Evolutionary conservation across 371 early-diverging fungal genomes (phyloP), one percentile per base, ranked within the genome.

Genomic region (Mucor piriformis): DNA sequence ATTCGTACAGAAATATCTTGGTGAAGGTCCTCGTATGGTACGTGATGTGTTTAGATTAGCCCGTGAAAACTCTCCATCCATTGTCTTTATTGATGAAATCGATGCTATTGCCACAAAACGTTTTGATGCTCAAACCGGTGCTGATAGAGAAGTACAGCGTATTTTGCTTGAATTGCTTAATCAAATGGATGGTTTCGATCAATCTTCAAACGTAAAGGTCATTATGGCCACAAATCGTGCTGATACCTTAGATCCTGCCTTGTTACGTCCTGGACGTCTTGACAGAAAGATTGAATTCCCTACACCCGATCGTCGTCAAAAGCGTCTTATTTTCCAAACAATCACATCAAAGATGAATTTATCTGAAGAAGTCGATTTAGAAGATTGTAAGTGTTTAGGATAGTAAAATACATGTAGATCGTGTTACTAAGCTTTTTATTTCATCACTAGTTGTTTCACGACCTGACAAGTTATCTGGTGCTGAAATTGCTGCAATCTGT

Each of bases 181-280:
- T 76, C 99, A 99, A 84, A 99, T 99, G 99, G 99, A 99, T 72
- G 99, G 99, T 29, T 99, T 99, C 76, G 99, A 99, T 73, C 98
- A 98, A 79, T 92, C 94, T 6, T 90, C 92, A 21, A 98, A 98
- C 77, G 99, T 99, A 65, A 98, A 97, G 86, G 99, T 99, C 23
- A 99, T 99, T 61, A 99, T 99, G 99, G 99, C 99, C 1, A 99
- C 99, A 21, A 99, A 99, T 80, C 93, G 99, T 73, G 97, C 96
- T 18, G 99, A 99, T 72, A 99, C 99, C 3, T 73, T 99, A 29
- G 99, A 99, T 78, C 99, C 99, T 25, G 99, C 99, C 6, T 86
- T 99, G 58, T 77, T 99, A 55, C 92, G 99, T 61, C 99, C 98
- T 24, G 99, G 99, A 61, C 92, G 99, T 69, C 76, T 99, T 59